Conservation (phyloP, 2,329 filamentous ascomycete genomes). For the Dryadomyces quercus-mongolicae region DNA sequence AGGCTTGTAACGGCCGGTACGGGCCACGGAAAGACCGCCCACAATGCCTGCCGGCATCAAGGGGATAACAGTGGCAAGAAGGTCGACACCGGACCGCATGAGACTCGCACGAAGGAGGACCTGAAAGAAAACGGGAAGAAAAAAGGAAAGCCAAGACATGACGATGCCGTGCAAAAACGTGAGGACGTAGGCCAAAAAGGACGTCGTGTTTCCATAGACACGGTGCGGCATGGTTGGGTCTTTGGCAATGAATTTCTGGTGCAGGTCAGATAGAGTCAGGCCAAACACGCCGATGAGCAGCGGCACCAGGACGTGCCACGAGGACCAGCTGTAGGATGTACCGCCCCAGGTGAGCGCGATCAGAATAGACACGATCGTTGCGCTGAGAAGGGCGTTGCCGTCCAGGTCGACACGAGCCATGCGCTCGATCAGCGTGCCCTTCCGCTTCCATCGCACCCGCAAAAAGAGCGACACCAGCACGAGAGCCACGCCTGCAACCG, state of each 20-base stretch:
- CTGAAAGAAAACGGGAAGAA: slow-evolving; percentile 27
- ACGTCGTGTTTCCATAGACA: slow-evolving; percentile 20
- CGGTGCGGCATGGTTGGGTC: slow-evolving; percentile 27
- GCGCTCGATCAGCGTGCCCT: not conserved
- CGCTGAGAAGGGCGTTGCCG: slow-evolving; percentile 28
- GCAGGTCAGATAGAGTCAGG: slow-evolving; percentile 19
- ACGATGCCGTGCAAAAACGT: slow-evolving; percentile 15
- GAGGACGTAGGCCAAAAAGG: not conserved
- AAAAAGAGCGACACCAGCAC: slow-evolving; percentile 14
- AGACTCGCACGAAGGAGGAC: slow-evolving; percentile 25
- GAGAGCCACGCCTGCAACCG: slow-evolving; percentile 23
- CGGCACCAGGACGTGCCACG: slow-evolving; percentile 23
- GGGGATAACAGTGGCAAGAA: slow-evolving; percentile 25
- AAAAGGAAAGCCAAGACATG: slow-evolving; percentile 5
- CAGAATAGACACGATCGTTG: slow-evolving; percentile 24
- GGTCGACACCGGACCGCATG: slow-evolving; percentile 25
- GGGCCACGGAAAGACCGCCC: slow-evolving; percentile 22
- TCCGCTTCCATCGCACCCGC: slow-evolving; percentile 14
- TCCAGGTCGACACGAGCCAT: slow-evolving; percentile 20
- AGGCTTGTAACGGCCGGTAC: slow-evolving; percentile 26
- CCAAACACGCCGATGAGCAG: slow-evolving; percentile 21
- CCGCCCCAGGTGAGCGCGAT: slow-evolving; percentile 32
- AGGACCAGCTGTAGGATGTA: slow-evolving; percentile 25
- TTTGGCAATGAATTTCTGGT: slow-evolving; percentile 20
- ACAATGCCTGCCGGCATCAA: slow-evolving; percentile 24